Conservation (phyloP, 768 basidiomycete genomes). For the Tricholoma hemisulphureum region DNA sequence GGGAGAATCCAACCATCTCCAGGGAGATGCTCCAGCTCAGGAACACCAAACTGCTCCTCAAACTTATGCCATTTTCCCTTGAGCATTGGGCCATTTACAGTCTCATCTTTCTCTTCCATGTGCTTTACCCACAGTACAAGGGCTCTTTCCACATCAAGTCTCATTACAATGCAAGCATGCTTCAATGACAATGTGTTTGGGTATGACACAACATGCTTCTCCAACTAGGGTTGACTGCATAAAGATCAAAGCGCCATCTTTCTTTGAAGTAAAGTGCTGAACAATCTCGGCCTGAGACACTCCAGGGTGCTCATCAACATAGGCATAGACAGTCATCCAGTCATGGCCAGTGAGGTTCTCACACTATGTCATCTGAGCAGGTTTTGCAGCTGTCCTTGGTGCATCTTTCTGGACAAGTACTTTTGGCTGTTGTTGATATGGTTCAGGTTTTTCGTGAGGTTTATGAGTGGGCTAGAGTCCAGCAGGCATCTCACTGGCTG, state of each 20-base stretch:
- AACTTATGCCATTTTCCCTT: conserved; percentile 22
- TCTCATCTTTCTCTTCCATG: conserved; percentile 25
- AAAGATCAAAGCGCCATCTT: conserved; percentile 22
- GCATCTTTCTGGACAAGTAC: background rate
- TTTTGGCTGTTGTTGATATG: background rate
- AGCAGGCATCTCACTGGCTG: background rate
- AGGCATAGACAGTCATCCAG: conserved; percentile 2
- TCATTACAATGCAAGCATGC: conserved; percentile 27
- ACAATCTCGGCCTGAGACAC: conserved; percentile 20
- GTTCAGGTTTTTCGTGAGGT: background rate
- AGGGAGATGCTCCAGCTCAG: conserved; percentile 20
- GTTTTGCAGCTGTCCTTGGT: background rate
- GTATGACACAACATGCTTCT: conserved; percentile 8
- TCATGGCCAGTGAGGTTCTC: background rate
- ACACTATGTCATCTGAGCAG: background rate
- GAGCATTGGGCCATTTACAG: conserved; percentile 26
- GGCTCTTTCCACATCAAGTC: conserved; percentile 33
- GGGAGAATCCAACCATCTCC: conserved; percentile 23
- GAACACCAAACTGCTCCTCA: conserved; percentile 27
- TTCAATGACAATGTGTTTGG: conserved; percentile 30
- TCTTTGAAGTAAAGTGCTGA: conserved; percentile 13
- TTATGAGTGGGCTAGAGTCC: background rate
- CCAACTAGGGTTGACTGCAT: conserved; percentile 22
- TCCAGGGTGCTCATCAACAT: background rate
- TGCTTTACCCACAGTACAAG: conserved; percentile 31